These are phyloP conservation scores for Lumnitzera racemosa DNA, from an alignment of 345 rosid species.

Conservation along the genomic window DNA sequence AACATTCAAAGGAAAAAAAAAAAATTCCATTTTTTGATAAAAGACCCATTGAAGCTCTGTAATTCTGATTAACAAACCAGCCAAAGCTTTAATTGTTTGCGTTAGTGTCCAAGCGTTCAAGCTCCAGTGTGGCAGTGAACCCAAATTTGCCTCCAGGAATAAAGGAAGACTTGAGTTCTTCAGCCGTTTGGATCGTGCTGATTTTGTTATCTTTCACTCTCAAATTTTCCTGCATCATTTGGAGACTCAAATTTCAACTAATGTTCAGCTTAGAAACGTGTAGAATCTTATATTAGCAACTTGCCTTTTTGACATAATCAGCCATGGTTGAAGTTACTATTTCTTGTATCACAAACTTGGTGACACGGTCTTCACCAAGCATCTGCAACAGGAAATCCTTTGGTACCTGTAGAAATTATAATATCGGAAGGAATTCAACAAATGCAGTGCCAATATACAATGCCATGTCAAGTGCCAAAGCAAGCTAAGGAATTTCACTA, in stretches of 20 bases:
- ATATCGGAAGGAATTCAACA: background rate
- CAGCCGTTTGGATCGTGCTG: slow-evolving; percentile 38
- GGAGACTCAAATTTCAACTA: background rate
- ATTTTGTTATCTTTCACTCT: slow-evolving; percentile 48
- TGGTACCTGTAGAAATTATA: slow-evolving; percentile 33
- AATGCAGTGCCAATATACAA: background rate
- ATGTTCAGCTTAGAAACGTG: background rate
- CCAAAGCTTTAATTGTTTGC: background rate
- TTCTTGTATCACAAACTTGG: slow-evolving; percentile 54
- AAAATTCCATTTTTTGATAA: too few relatives aligned
- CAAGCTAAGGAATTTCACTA: too few relatives aligned
- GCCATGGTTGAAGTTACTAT: slow-evolving; percentile 55
- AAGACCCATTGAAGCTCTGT: too few relatives aligned
- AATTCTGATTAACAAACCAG: too few relatives aligned
- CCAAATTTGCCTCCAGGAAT: slow-evolving; percentile 47
- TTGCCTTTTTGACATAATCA: slow-evolving; percentile 49
- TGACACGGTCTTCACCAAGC: slow-evolving; percentile 50
- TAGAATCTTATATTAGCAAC: background rate
- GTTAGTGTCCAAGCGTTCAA: slow-evolving; percentile 19
- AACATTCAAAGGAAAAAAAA: too few relatives aligned
- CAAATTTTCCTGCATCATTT: slow-evolving; percentile 34
- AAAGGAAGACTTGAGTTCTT: slow-evolving; percentile 43
- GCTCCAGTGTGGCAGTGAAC: slow-evolving; percentile 45
- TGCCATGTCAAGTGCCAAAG: too few relatives aligned
- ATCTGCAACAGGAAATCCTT: slow-evolving; percentile 38